These are phyloP conservation scores for Boletus edulis DNA, from an alignment of 768 basidiomycete genomes.

Conservation along the genomic window DNA sequence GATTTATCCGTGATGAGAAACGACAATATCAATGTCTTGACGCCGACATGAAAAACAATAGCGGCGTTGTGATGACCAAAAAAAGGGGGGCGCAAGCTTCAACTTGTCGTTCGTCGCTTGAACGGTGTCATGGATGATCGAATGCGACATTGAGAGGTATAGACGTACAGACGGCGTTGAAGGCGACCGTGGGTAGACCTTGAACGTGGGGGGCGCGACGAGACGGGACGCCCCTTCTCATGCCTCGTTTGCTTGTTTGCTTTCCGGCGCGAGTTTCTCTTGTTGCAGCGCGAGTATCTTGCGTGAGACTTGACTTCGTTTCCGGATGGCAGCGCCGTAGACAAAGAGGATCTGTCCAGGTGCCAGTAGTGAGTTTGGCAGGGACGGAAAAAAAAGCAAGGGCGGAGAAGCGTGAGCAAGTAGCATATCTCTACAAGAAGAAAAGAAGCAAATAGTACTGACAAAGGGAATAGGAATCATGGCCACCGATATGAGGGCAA, in stretches of 20 bases:
- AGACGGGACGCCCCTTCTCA: neutral
- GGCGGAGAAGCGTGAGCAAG: neutral
- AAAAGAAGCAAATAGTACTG: slow-evolving; percentile 13
- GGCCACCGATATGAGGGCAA: slow-evolving; percentile 48
- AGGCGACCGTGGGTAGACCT: too few relatives aligned
- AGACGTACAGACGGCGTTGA: too few relatives aligned
- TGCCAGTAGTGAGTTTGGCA: neutral
- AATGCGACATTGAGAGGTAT: too few relatives aligned
- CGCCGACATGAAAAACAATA: too few relatives aligned
- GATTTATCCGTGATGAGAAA: too few relatives aligned
- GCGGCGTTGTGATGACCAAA: too few relatives aligned
- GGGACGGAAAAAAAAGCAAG: neutral
- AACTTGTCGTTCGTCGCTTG: too few relatives aligned
- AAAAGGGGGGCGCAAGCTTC: too few relatives aligned
- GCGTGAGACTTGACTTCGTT: slow-evolving; percentile 27
- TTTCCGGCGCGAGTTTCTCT: neutral
- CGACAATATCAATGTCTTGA: too few relatives aligned
- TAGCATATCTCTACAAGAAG: too few relatives aligned
- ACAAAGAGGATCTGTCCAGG: slow-evolving; percentile 29
- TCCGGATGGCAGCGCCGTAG: slow-evolving; percentile 32
- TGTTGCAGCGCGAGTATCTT: slow-evolving; percentile 18
- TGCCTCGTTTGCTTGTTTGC: neutral
- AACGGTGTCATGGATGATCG: too few relatives aligned
- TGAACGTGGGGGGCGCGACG: neutral
- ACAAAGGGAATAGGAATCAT: slow-evolving; percentile 65